phyloP scores from a whole-genome alignment of 169 alveolate species.

The Plasmodium falciparum region DNA sequence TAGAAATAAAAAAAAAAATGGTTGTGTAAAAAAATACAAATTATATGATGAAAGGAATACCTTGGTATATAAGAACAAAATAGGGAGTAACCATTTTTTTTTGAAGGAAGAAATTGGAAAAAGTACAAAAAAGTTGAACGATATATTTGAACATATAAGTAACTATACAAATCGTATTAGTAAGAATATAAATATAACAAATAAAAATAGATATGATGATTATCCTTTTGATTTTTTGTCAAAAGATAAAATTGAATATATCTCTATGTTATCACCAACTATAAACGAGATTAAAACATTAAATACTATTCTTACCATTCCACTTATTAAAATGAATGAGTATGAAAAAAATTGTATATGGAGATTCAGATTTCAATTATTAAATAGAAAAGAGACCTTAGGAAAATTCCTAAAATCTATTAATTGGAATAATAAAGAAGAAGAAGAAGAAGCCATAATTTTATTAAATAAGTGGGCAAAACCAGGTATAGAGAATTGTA shows the following conservation, averaged over 20 bases:
- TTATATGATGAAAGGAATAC: too few relatives aligned
- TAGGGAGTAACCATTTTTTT: too few relatives aligned
- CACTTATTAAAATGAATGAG: slow-evolving; percentile 64
- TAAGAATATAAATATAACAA: slow-evolving; percentile 30
- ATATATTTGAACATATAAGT: slow-evolving; percentile 59
- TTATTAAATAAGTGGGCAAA: slow-evolving; percentile 74
- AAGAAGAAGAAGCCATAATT: slow-evolving; percentile 58
- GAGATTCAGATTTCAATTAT: slow-evolving; percentile 72
- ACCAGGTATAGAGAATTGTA: slow-evolving; percentile 67
- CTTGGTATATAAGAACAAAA: too few relatives aligned
- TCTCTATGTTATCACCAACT: slow-evolving; percentile 18
- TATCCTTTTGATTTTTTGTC: slow-evolving; percentile 57
- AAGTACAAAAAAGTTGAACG: slow-evolving; percentile 7
- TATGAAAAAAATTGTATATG: slow-evolving; percentile 76
- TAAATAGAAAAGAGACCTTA: slow-evolving; percentile 72
- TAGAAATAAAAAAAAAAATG: too few relatives aligned
- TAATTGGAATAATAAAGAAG: slow-evolving; percentile 69
- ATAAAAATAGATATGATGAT: slow-evolving; percentile 62
- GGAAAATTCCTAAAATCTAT: slow-evolving; percentile 78
- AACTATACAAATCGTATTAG: slow-evolving; percentile 38
- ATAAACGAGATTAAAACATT: slow-evolving; percentile 56
- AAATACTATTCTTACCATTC: slow-evolving; percentile 25
- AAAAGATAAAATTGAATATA: slow-evolving; percentile 10
- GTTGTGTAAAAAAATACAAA: too few relatives aligned
- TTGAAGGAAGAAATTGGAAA: too few relatives aligned